Base-by-base conservation (phyloP, 176 grass and related monocot species). In the Triticum urartu region DNA sequence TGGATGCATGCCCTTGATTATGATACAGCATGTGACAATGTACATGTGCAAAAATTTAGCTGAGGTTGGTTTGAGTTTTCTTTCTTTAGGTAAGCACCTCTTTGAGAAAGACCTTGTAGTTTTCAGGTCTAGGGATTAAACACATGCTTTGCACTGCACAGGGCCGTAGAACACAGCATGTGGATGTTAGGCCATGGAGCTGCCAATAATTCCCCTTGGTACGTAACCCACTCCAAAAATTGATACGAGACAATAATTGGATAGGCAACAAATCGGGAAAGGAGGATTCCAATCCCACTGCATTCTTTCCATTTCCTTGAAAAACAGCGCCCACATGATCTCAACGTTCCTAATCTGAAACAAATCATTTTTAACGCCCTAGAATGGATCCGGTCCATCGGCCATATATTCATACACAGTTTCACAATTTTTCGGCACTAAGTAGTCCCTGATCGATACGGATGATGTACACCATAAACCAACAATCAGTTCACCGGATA, bases 111-210 rank as follows among this genome's bases (percentile, higher is more conserved):
- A 85, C 39, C 12, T n/a, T 61, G 4, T n/a, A 62, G 65, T 42
- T 5, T 64, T 89, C 81, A 73, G 8, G 64, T 79, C 75, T 6
- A 30, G 11, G 81, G 75, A 74, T 89, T 89, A 64, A n/a, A 62
- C 87, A 85, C 81, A 85, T 85, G 87, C 56, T 79, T 84, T 21
- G 26, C 39, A 4, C 20, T 65, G 3, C 58, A 80, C 21, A 21
- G 20, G 7, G 8, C 1, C 24, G 17, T 11, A 7, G 34, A 71
- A 7, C 75, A 84, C n/a, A 22, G 4, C 81, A 73, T 64, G 87
- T 74, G 87, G 30, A 24, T 11, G 81, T 24, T 79, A 40, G 18
- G 32, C 87, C 20, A 9, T 59, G 2, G 11, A 84, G 81, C 40
- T 68, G 67, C 61, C 60, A 75, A 84, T 78, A 56, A 77, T 81